Evolutionary conservation across 306 rosid species (phyloP).

Genomic region (Hippophae gyantsensis): DNA sequence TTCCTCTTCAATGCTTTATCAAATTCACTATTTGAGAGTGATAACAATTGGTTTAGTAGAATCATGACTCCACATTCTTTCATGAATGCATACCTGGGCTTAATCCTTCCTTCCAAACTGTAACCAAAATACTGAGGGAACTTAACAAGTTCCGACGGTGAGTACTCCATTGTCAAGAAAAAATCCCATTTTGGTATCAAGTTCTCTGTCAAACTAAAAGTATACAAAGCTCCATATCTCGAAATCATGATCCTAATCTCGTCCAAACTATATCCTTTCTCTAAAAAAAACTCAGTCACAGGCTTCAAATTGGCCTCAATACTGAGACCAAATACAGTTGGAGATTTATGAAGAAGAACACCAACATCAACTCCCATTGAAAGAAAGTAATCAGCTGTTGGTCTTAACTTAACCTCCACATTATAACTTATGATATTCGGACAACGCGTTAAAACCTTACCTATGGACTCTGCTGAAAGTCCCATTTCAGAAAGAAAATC

Average conservation of each 20-base stretch:
- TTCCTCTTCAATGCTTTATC: slow-evolving; percentile 32
- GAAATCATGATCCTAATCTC: slow-evolving; percentile 60
- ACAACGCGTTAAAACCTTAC: slow-evolving; percentile 55
- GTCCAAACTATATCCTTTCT: slow-evolving; percentile 42
- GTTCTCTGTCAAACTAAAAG: slow-evolving; percentile 42
- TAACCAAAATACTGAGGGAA: slow-evolving; percentile 68
- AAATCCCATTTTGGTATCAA: slow-evolving; percentile 59
- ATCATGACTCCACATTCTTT: slow-evolving; percentile 32
- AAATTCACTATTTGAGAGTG: slow-evolving; percentile 33
- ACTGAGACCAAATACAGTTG: slow-evolving; percentile 53
- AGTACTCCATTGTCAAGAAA: slow-evolving; percentile 50
- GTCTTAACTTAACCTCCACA: slow-evolving; percentile 59
- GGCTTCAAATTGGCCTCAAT: slow-evolving; percentile 53
- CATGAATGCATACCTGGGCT: slow-evolving; percentile 52
- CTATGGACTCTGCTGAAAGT: slow-evolving; percentile 45
- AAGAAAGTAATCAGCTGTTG: slow-evolving; percentile 44
- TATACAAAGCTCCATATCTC: slow-evolving; percentile 45
- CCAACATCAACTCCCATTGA: slow-evolving; percentile 60
- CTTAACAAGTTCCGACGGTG: slow-evolving; percentile 43
- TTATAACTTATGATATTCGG: slow-evolving; percentile 51
- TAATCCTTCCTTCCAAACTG: slow-evolving; percentile 46
- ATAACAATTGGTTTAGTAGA: slow-evolving; percentile 43
- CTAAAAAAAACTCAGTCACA: slow-evolving; percentile 51
- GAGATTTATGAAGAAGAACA: slow-evolving; percentile 39
- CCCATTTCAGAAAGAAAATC: slow-evolving; percentile 49